These are phyloP conservation scores for Hammondia hammondi DNA, from an alignment of 169 alveolate genomes.

Conservation along the genomic window DNA sequence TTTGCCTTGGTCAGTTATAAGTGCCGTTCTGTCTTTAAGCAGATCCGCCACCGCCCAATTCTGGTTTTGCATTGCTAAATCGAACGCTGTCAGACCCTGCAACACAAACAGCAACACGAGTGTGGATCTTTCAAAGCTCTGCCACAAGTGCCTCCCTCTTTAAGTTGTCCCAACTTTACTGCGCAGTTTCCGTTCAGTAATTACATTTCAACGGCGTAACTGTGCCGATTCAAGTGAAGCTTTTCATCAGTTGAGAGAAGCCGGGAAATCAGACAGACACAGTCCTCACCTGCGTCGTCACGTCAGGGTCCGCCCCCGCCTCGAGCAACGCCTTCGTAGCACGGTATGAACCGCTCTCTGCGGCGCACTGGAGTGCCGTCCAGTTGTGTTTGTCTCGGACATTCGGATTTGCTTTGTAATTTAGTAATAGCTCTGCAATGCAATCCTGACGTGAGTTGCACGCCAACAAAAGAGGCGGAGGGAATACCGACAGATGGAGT, in stretches of 20 bases:
- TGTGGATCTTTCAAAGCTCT: too few relatives aligned
- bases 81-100: constrained; percentile 9
- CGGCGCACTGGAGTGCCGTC: constrained; percentile 28
- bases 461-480: not conserved
- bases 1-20: not conserved
- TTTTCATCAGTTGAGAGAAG: too few relatives aligned
- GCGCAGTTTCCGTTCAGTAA: too few relatives aligned
- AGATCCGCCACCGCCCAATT: constrained; percentile 17
- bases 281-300: not conserved
- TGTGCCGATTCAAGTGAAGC: too few relatives aligned
- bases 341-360: not conserved
- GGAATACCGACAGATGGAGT: not conserved
- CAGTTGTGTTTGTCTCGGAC: not conserved
- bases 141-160: too few relatives aligned
- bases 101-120: not conserved
- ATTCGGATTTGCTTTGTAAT: not conserved
- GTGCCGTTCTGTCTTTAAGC: not conserved
- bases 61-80: not conserved
- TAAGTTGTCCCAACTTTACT: too few relatives aligned
- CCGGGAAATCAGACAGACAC: too few relatives aligned
- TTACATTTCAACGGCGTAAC: too few relatives aligned
- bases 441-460: not conserved
- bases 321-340: not conserved
- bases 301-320: constrained; percentile 36
- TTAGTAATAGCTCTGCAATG: not conserved